Base-by-base conservation (phyloP, 768 basidiomycete species). In the Tricholoma furcatifolium region DNA sequence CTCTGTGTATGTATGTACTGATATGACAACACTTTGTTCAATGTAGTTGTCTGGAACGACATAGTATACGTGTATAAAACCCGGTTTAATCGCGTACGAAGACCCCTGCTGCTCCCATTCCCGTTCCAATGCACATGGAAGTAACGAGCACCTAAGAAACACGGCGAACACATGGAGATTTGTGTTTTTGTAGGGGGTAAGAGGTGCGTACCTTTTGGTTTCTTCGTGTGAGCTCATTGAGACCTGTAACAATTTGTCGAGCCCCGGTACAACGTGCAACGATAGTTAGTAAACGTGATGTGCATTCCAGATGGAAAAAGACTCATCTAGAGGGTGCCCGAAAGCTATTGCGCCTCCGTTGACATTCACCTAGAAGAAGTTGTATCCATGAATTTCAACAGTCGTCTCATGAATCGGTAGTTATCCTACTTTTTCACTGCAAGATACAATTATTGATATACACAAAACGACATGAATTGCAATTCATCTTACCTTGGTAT, bases 341-440 rank as follows among this genome's bases (percentile, higher is more conserved):
- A 93, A 74, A 18, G 91, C 92, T 62, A 95, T 95, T 1, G 92
- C 92, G 2, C 93, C 93, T 14, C 93, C 93, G 54, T 93, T 93
- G 23, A 91, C 88, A 61, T 94, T 94, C 17, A 92, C 84, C 75
- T 88, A 46, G 36, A n/a, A n/a, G n/a, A n/a, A 43, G 27, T 45
- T 39, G 39, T 20, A 15, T 53, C 20, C 38, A 46, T 31, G 34
- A 54, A 17, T 32, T 10, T 34, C 36, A n/a, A n/a, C n/a, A 10
- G 32, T 41, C 14, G 20, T 18, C 2, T 14, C 30, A 42, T 39
- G 7, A 43, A 21, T 20, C 7, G 15, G 18, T 9, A 20, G 21
- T 23, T 20, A 17, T 36, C 34, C 17, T 53, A 72, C 74, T 65
- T 75, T 77, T 18, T 75, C 71, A 17, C 74, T 75, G 47, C 6